These are phyloP conservation scores for Silene uniflora DNA, from an alignment of 148 eudicot genomes.

Conservation along the genomic window DNA sequence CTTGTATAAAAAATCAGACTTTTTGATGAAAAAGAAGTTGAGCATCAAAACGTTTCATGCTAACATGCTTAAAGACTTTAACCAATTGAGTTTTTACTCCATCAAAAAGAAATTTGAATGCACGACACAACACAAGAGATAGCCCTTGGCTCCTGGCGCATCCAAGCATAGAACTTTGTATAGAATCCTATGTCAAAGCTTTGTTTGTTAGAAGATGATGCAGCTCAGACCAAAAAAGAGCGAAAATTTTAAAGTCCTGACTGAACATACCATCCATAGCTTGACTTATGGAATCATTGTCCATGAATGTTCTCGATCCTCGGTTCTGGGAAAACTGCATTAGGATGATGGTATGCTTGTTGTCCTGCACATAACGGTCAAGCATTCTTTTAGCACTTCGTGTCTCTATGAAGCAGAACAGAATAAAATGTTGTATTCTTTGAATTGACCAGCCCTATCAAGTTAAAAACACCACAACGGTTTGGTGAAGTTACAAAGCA, in stretches of 20 bases:
- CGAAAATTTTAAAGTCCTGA: background rate
- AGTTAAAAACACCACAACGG: background rate
- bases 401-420: background rate
- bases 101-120: background rate
- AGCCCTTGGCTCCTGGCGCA: background rate
- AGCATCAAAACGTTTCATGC: background rate
- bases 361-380: slow-evolving; percentile 48
- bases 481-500: no score
- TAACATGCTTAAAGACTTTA: background rate
- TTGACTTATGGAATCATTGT: slow-evolving; percentile 74
- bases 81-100: background rate
- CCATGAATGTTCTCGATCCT: slow-evolving; percentile 88
- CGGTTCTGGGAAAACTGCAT: slow-evolving; percentile 82
- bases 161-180: background rate
- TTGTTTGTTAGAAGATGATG: background rate
- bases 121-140: background rate
- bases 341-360: slow-evolving; percentile 84
- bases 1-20: background rate
- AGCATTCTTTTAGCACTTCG: background rate
- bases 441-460: background rate
- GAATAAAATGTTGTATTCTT: background rate
- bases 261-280: slow-evolving; percentile 71
- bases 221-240: slow-evolving; percentile 5
- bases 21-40: background rate
- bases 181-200: background rate